Evolutionary conservation across 805 yeast genomes (phyloP), one percentile per base, ranked within the genome.

Genomic region (Lachancea quebecensis): DNA sequence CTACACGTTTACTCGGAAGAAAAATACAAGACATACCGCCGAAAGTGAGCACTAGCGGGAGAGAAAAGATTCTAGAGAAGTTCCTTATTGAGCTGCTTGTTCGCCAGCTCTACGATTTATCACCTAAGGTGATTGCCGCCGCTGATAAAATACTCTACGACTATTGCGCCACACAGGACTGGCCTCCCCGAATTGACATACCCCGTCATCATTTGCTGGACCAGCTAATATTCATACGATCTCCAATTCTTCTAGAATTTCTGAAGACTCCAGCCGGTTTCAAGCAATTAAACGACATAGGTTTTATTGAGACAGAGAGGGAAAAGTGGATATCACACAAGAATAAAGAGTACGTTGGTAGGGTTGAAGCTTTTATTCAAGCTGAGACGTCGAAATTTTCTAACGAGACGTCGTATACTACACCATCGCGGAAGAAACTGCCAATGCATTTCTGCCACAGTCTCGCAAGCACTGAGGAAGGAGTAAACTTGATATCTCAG

Each of bases 381-480:
- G 27, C 29, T 5, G 48, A 45, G 11, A 56, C 41, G 42, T 44
- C 39, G 53, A 51, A 16, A 10, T 16, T 18, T 35, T 47, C 30
- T 30, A 46, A 10, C 27, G 30, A 4, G 10, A 21, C 17, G 10
- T 36, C 31, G 27, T 10, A 32, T 4, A 12, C 4, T n/a, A 14
- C 41, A 12, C 12, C 21, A 10, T 37, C 45, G 50, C 49, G 46
- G 35, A 48, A 57, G 35, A 41, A 57, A 4, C 47, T 70, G 15
- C 88, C 89, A 0, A 64, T 74, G 21, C 90, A 86, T 58, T 85
- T 91, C 54, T 88, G 86, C 62, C 85, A 87, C 12, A 86, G 82
- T 54, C 68, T 91, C 39, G 83, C 87, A 1, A 77, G 82, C 44
- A 87, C 96, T 0, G 83, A 77, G 47, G 91, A 85, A 47, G 98